A percentile compares a stretch with the other conserved stretches of the same genome.
phyloP scores from a whole-genome alignment of 179 eudicot species.

The Silene coronaria region DNA sequence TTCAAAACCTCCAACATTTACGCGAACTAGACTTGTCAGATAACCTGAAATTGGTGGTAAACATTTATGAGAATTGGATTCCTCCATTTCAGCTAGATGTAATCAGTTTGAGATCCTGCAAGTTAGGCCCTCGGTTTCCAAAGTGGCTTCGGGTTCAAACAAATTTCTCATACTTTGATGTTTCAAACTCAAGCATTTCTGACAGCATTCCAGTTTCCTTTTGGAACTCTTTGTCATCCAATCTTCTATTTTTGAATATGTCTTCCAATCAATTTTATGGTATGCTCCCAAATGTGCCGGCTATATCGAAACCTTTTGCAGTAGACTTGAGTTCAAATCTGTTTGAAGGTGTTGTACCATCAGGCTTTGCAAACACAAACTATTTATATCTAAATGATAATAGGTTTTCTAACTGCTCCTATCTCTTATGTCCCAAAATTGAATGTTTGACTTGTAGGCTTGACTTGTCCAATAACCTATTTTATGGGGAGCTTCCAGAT shows the following conservation, averaged over 20 bases:
- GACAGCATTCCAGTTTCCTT: neutral
- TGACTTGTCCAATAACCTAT: constrained; percentile 30
- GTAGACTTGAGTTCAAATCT: constrained; percentile 3
- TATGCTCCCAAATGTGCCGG: neutral
- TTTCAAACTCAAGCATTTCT: no score
- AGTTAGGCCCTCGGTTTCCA: constrained; percentile 4
- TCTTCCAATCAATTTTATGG: neutral
- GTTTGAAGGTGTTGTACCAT: constrained; percentile 18
- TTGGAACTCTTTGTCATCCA: neutral
- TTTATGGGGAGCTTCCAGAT: no score
- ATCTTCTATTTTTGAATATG: neutral
- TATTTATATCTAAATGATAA: constrained; percentile 28
- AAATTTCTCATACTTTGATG: constrained; percentile 1
- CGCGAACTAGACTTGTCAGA: neutral
- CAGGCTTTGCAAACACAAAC: no score
- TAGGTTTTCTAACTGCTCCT: constrained; percentile 19
- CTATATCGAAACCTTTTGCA: neutral
- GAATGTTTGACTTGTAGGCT: neutral
- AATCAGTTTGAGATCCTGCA: no score
- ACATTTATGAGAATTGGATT: no score
- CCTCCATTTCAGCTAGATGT: no score
- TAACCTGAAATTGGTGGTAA: neutral
- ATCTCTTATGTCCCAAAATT: constrained; percentile 14
- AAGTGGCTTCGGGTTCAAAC: neutral
- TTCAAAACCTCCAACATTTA: constrained; percentile 19